Percentiles rank a stretch among this genome's conserved stretches.
phyloP scores from a whole-genome alignment of 768 basidiomycete genomes.

The Trametes maxima region DNA sequence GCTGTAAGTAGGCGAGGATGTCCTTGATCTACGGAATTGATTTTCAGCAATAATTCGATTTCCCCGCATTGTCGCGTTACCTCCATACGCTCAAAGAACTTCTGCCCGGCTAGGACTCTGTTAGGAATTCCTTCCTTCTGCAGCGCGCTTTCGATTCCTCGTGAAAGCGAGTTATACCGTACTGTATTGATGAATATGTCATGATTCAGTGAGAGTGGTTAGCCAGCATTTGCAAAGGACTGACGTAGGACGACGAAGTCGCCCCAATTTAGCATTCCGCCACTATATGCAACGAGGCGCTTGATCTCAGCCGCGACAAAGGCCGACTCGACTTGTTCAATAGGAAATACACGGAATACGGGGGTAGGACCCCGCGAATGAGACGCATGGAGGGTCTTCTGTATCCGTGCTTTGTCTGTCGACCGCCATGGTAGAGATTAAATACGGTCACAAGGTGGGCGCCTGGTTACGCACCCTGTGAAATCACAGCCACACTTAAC shows the following conservation, averaged over 20 bases:
- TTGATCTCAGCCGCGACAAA: slow-evolving; percentile 82
- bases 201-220: background rate
- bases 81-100: slow-evolving; percentile 86
- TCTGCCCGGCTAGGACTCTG: slow-evolving; percentile 75
- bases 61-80: slow-evolving; percentile 34
- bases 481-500: slow-evolving; percentile 75
- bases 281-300: slow-evolving; percentile 70
- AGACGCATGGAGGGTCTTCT: slow-evolving; percentile 70
- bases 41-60: background rate
- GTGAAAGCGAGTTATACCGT: slow-evolving; percentile 78
- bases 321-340: slow-evolving; percentile 65
- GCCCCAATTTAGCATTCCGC: slow-evolving; percentile 67
- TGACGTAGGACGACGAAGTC: slow-evolving; percentile 85
- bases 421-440: background rate
- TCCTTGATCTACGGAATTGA: slow-evolving; percentile 64
- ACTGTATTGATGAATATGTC: slow-evolving; percentile 44
- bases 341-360: slow-evolving; percentile 52
- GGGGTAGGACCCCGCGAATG: slow-evolving; percentile 66
- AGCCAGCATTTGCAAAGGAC: slow-evolving; percentile 30
- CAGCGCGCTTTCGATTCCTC: slow-evolving; percentile 72
- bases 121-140: slow-evolving; percentile 81
- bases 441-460: background rate
- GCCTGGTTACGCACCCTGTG: slow-evolving; percentile 60
- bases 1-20: slow-evolving; percentile 77
- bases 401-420: slow-evolving; percentile 72